Percentiles rank a stretch among this genome's conserved stretches.
phyloP scores from a whole-genome alignment of 495 filamentous ascomycete genomes.

The Poronia punctata region DNA sequence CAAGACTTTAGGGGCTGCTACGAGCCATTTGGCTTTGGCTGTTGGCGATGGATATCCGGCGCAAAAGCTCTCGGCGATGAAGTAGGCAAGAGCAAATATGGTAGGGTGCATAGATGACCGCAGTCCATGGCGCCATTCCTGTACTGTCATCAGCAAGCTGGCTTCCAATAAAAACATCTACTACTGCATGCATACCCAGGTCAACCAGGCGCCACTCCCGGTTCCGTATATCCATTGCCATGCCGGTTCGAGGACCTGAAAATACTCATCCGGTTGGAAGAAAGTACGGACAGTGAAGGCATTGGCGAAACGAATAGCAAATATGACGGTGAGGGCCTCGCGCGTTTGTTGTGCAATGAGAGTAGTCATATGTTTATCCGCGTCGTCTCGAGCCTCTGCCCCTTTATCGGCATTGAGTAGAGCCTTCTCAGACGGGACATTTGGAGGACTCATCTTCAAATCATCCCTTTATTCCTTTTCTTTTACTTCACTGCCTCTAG shows the following conservation, averaged over 20 bases:
- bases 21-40: conserved; percentile 35
- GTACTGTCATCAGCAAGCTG: conserved; percentile 14
- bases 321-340: conserved; percentile 56
- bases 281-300: conserved; percentile 83
- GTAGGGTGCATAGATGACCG: conserved; percentile 88
- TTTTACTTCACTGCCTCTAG: not conserved
- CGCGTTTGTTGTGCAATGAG: conserved; percentile 21
- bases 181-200: conserved; percentile 62
- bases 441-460: conserved; percentile 18
- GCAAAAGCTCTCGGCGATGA: conserved; percentile 38
- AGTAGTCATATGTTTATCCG: conserved; percentile 5
- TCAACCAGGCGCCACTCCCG: conserved; percentile 80
- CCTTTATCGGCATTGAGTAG: conserved; percentile 3
- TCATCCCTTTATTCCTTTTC: conserved; percentile 9
- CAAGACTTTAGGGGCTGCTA: conserved; percentile 63
- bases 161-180: not conserved
- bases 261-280: conserved; percentile 99
- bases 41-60: conserved; percentile 12
- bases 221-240: conserved; percentile 82
- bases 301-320: conserved; percentile 77
- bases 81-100: conserved; percentile 75
- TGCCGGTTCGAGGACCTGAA: conserved; percentile 90
- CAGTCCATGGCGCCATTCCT: conserved; percentile 93
- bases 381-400: conserved; percentile 4
- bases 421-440: conserved; percentile 8